Evolutionary conservation across 2,329 filamentous ascomycete genomes (phyloP), one percentile per base, ranked within the genome.

Genomic region (Ophiostoma ulmi): DNA sequence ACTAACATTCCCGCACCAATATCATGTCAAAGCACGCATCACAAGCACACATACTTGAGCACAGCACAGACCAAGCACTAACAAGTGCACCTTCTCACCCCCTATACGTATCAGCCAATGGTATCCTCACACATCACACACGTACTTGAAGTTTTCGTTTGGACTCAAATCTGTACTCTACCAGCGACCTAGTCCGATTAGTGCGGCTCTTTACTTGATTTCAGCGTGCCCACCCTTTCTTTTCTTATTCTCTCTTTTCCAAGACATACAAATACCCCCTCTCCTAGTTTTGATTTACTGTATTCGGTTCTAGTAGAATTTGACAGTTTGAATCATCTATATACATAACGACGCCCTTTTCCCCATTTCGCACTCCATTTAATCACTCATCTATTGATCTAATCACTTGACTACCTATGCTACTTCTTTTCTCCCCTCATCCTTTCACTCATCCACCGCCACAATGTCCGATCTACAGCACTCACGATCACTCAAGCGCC

Each of bases 401-500:
- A n/a, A 6, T 1, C 44, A 17, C 14, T 44, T 44, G 17, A 58
- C 22, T 26, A 26, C 31, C 7, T 5, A 1, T 26, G 5, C 26
- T 11, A n/a, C 8, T 22, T 58, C n/a, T 31, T 26, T 22, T 5
- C 52, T 26, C 52, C 20, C 44, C 14, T 17, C 17, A 48, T 17
- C 4, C 17, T 20, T 48, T n/a, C 14, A 48, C 44, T 7, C 6
- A 48, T n/a, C 44, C 44, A 48, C 11, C 52, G 1, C 26, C n/a
- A 58, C 52, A 31, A 58, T 58, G 52, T 22, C 52, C 8, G 52
- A 58, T 14, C n/a, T 36, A 8, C 61, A 38, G 61, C 61, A 35
- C 61, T 58, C 52, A 5, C 8, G 52, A 58, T 58, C 61, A 20
- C 61, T 64, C 61, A 64, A 64, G 31, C 61, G 61, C 6, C 35